Percentiles rank a stretch among this genome's conserved stretches.
Evolutionary conservation across 441 rosid species (phyloP).

Genomic region (Codiaeum variegatum): DNA sequence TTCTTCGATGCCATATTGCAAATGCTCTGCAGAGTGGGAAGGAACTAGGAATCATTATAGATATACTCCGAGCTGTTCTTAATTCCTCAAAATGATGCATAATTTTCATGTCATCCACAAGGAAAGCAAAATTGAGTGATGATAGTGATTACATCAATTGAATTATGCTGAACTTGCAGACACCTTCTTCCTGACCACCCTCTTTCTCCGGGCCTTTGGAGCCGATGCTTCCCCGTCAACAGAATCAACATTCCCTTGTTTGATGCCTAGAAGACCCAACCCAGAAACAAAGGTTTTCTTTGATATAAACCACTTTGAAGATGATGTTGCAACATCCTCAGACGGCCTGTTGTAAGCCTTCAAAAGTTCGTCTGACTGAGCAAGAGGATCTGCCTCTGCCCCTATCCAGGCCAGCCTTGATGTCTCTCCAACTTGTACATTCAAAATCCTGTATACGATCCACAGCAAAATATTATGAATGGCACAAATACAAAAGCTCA

Average conservation of each 20-base stretch:
- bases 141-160: conserved; percentile 5
- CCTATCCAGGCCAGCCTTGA: conserved; percentile 89
- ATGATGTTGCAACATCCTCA: conserved; percentile 36
- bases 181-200: conserved; percentile 85
- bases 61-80: not conserved
- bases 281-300: conserved; percentile 78
- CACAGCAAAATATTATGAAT: conserved; percentile 16
- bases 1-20: not conserved
- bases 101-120: conserved; percentile 7
- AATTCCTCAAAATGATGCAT: conserved; percentile 6
- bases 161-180: conserved; percentile 42
- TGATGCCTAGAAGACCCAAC: conserved; percentile 70
- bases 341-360: conserved; percentile 68
- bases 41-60: not conserved
- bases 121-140: conserved; percentile 37
- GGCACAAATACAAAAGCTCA: not conserved
- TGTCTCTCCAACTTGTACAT: conserved; percentile 65
- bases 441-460: conserved; percentile 56
- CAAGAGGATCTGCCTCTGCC: conserved; percentile 80
- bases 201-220: conserved; percentile 72
- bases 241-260: conserved; percentile 48
- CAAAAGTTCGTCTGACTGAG: conserved; percentile 66
- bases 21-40: not conserved
- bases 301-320: conserved; percentile 81
- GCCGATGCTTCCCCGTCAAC: conserved; percentile 43